These are phyloP conservation scores for Metschnikowia corniflorae DNA, from an alignment of 805 yeast genomes.

Conservation along the genomic window DNA sequence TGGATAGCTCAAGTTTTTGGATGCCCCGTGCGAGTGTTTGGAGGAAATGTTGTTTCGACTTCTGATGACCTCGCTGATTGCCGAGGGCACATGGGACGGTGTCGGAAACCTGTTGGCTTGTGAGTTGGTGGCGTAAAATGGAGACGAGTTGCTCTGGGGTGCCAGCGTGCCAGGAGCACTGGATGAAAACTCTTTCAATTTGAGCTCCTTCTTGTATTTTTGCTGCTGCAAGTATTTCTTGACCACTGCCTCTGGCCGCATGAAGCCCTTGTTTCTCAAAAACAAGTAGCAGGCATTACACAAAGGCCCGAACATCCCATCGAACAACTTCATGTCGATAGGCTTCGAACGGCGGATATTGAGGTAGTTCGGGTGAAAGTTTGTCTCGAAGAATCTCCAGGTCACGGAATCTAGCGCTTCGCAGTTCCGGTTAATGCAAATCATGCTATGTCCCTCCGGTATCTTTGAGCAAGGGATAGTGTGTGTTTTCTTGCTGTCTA, in stretches of 20 bases:
- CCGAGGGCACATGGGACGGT: slow-evolving; percentile 38
- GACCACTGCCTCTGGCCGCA: slow-evolving; percentile 46
- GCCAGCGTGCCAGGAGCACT: slow-evolving; percentile 7
- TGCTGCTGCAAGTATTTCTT: slow-evolving; percentile 45
- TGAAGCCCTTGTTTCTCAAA: slow-evolving; percentile 40
- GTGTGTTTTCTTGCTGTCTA: slow-evolving; percentile 42
- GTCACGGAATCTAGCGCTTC: slow-evolving; percentile 36
- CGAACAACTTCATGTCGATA: slow-evolving; percentile 39
- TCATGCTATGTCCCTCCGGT: slow-evolving; percentile 37
- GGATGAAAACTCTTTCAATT: slow-evolving; percentile 25
- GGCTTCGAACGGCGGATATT: slow-evolving; percentile 35
- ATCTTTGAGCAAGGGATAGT: slow-evolving; percentile 37
- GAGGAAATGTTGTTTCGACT: slow-evolving; percentile 9
- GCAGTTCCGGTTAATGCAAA: slow-evolving; percentile 41
- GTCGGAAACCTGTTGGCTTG: slow-evolving; percentile 32
- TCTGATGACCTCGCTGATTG: slow-evolving; percentile 36
- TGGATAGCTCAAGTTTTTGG: slow-evolving; percentile 10
- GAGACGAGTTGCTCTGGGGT: slow-evolving; percentile 9
- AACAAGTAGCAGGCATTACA: slow-evolving; percentile 46
- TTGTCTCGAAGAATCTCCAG: slow-evolving; percentile 43
- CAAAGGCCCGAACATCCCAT: slow-evolving; percentile 46
- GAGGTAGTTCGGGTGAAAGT: slow-evolving; percentile 34
- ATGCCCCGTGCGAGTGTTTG: slow-evolving; percentile 4
- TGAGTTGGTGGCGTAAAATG: slow-evolving; percentile 11
- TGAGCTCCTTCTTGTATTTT: slow-evolving; percentile 36